Base-by-base conservation (phyloP, 2,329 filamentous ascomycete species). In the Helotiales sp. region DNA sequence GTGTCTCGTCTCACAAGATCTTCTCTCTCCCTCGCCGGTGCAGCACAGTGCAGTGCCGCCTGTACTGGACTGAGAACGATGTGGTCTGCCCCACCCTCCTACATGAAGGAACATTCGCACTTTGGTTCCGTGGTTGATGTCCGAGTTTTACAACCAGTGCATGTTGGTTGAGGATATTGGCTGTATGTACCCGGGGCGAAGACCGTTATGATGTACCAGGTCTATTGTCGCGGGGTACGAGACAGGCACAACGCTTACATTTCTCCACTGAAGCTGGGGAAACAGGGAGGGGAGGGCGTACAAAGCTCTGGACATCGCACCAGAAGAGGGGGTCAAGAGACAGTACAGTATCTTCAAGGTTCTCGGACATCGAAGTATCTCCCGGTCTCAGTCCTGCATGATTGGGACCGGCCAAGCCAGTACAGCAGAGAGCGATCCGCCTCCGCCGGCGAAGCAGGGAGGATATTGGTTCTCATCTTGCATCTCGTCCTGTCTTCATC, bases 311-410 rank as follows among this genome's bases (percentile, higher is more conserved):
- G 24, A 29, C 24, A 47, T 34, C 9, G 17, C 1, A 48, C 25
- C 13, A 19, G 31, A 48, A 31, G 46, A 33, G 46, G 46, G 44
- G 33, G 48, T 38, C 36, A 36, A 42, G 34, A 38, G 48, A 29
- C 19, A n/a, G n/a, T n/a, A n/a, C n/a, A n/a, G n/a, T n/a, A n/a
- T n/a, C n/a, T n/a, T 34, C 34, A 40, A 38, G 53, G 48, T 22
- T 50, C 48, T 42, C 48, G 48, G 46, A 52, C 40, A 22, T 46
- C 42, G 44, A 52, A 30, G 33, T 54, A 53, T 51, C 33, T 31
- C 50, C 57, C 57, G 57, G 53, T 50, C 34, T 49, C 53, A 50
- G 52, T 44, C 49, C 54, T 46, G 54, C 38, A 57, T 55, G 29
- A 52, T 38, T 40, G 56, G 56, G 22, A 25, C 40, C 15, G 40